Conservation (phyloP, 164 flowering plant species). For the Berberis vulgaris region DNA sequence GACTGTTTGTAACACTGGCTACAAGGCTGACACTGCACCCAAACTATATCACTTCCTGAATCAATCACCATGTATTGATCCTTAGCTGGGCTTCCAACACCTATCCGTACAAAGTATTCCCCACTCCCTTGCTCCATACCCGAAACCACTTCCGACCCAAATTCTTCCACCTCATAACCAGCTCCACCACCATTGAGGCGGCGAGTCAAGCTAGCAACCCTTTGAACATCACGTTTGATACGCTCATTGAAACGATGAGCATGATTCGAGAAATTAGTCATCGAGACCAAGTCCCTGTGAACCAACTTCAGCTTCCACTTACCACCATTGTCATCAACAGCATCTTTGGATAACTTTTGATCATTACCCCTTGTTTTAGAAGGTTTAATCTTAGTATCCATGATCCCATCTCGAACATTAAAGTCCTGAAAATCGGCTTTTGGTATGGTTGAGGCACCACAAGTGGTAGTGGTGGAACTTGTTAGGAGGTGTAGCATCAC, state of each 20-base stretch:
- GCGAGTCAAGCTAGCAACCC: conserved; percentile 35
- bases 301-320: conserved; percentile 18
- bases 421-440: conserved; percentile 21
- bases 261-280: conserved; percentile 9
- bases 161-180: conserved; percentile 32
- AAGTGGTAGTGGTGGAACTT: conserved; percentile 9
- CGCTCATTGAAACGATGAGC: conserved; percentile 32
- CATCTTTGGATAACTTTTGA: conserved; percentile 7
- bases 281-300: conserved; percentile 18
- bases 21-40: conserved; percentile 94
- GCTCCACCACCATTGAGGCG: conserved; percentile 20
- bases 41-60: conserved; percentile 76
- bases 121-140: conserved; percentile 91
- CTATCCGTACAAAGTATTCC: conserved; percentile 73
- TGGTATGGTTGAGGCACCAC: conserved; percentile 5
- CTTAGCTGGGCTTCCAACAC: conserved; percentile 77
- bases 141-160: conserved; percentile 82
- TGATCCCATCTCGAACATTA: conserved; percentile 29
- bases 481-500: conserved; percentile 7
- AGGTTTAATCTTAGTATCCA: conserved; percentile 4
- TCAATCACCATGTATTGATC: conserved; percentile 77
- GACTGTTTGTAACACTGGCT: conserved; percentile 63
- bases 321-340: neutral
- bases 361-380: neutral
- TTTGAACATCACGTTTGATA: conserved; percentile 37